Evolutionary conservation across 495 filamentous ascomycete genomes (phyloP).

Genomic region (Penicillium angulare): DNA sequence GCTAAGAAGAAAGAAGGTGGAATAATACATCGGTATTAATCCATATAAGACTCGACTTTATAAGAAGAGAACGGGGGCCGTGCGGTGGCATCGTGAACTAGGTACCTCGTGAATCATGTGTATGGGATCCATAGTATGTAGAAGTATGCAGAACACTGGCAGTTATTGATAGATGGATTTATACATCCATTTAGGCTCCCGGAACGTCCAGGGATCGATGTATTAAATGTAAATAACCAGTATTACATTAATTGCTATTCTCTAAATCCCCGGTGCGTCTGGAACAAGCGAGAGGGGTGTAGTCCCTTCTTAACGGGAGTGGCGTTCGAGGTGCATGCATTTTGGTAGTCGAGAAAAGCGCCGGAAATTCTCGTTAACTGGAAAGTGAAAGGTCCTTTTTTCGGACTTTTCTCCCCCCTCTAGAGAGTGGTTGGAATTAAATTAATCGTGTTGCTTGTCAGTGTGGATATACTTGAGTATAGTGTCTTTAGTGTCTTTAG

Average conservation of each 20-base stretch:
- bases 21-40: background rate
- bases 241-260: too few relatives aligned
- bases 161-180: too few relatives aligned
- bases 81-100: background rate
- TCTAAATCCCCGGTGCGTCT: too few relatives aligned
- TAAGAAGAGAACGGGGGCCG: background rate
- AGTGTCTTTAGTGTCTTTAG: background rate
- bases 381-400: background rate
- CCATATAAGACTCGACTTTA: background rate
- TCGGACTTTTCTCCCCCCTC: too few relatives aligned
- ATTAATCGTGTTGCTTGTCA: too few relatives aligned
- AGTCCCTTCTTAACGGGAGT: background rate
- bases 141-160: too few relatives aligned
- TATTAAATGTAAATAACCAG: too few relatives aligned
- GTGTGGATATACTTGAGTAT: background rate
- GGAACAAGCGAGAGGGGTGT: too few relatives aligned
- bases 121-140: too few relatives aligned
- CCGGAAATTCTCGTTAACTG: conserved; percentile 2
- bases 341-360: conserved; percentile 5
- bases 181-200: too few relatives aligned
- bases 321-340: conserved; percentile 4
- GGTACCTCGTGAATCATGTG: background rate
- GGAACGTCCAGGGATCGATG: too few relatives aligned
- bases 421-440: too few relatives aligned
- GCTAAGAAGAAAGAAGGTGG: background rate